Evolutionary conservation across 2,329 filamentous ascomycete species (phyloP).

Genomic region (Colletotrichum filicis): DNA sequence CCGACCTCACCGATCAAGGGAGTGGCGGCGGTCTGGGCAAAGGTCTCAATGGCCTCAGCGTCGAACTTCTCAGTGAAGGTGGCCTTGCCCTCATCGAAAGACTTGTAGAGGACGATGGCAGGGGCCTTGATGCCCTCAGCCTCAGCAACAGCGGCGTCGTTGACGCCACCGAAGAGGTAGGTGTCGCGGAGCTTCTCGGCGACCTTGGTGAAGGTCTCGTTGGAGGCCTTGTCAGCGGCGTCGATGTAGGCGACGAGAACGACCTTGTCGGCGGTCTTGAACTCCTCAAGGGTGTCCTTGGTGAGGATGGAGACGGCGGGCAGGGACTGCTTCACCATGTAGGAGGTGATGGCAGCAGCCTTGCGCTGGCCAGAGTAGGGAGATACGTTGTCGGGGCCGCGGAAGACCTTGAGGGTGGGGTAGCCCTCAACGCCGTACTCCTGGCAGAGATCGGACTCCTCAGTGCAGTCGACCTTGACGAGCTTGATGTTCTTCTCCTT

Average conservation of each 20-base stretch:
- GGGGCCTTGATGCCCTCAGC: conserved; percentile 90
- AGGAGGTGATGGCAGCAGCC: conserved; percentile 79
- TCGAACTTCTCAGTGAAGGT: conserved; percentile 86
- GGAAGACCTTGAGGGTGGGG: conserved; percentile 99
- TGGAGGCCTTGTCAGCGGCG: conserved; percentile 83
- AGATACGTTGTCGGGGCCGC: conserved; percentile 81
- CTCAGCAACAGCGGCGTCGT: conserved; percentile 85
- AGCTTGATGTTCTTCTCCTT: conserved; percentile 90
- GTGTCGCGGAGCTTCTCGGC: conserved; percentile 85
- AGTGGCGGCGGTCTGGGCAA: conserved; percentile 85
- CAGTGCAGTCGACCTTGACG: conserved; percentile 94
- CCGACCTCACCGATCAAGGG: conserved; percentile 96
- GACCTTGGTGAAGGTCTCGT: conserved; percentile 81
- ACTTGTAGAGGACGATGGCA: conserved; percentile 93
- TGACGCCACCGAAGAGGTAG: conserved; percentile 91
- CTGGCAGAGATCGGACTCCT: conserved; percentile 91
- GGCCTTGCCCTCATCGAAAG: conserved; percentile 96
- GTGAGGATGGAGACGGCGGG: conserved; percentile 88
- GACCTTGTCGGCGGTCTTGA: conserved; percentile 98
- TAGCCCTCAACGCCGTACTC: conserved; percentile 94
- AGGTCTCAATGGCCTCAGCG: conserved; percentile 80
- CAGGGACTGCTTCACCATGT: conserved; percentile 98
- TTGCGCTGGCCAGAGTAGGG: conserved; percentile 93
- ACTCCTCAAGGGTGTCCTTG: conserved; percentile 87
- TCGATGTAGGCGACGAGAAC: conserved; percentile 91